phyloP scores from a whole-genome alignment of 108 stramenopile genomes.

The Pinguiococcus pyrenoidosus region DNA sequence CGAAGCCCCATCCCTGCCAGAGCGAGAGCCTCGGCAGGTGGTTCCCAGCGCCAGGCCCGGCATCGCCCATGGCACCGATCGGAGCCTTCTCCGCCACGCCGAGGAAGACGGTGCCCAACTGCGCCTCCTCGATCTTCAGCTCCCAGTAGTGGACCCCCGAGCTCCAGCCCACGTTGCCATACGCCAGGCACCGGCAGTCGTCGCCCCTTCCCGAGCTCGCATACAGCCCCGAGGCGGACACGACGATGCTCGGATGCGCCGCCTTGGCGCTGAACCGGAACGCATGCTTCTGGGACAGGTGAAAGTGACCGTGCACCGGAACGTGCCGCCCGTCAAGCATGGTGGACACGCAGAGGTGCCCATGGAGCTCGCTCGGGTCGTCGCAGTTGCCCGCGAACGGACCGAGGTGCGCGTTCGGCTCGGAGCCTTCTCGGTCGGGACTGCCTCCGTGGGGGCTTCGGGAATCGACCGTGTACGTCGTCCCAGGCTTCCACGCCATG shows the following conservation, averaged over 20 bases:
- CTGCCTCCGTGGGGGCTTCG: too few species aligned
- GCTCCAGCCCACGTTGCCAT: conserved; percentile 15
- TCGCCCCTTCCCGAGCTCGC: too few species aligned
- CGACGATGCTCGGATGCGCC: background rate
- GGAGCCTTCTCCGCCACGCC: conserved; percentile 79
- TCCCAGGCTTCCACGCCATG: background rate
- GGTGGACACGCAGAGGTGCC: too few species aligned
- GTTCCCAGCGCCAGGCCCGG: too few species aligned
- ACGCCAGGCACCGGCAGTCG: conserved; percentile 5
- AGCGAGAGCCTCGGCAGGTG: background rate
- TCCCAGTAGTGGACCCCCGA: conserved; percentile 93
- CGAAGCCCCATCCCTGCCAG: conserved; percentile 52
- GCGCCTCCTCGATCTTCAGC: conserved; percentile 73
- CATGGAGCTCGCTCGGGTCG: background rate
- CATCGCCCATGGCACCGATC: background rate
- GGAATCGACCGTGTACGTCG: background rate
- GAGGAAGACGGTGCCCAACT: conserved; percentile 75
- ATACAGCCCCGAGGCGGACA: background rate
- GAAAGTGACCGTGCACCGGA: too few species aligned
- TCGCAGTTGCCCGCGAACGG: too few species aligned
- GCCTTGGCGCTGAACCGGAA: too few species aligned
- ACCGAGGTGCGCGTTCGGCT: too few species aligned
- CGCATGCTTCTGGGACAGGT: too few species aligned
- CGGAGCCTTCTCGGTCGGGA: too few species aligned
- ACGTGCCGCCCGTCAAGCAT: too few species aligned